Base-by-base conservation (phyloP, 345 rosid genomes). In the Salix koriyanagi region DNA sequence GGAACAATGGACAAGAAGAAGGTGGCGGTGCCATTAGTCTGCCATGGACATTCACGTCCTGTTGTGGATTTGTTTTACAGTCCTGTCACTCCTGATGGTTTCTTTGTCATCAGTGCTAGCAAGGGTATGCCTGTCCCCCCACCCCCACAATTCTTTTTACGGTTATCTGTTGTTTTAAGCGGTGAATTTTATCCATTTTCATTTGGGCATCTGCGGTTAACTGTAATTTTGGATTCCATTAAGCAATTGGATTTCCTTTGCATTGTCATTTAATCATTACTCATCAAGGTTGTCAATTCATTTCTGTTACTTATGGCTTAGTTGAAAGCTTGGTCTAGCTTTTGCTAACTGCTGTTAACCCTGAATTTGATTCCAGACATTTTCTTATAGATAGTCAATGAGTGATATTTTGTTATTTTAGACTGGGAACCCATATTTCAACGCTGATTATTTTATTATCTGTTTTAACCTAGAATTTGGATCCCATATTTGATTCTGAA, bases 41-140 rank as follows among this genome's bases (percentile, higher is more conserved):
- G 94, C 86, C 97, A 92, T 65, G 94, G 94, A 13, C 97, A 92
- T 87, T 92, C 97, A 23, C 90, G 94, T 69, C 97, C 97, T 13
- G 94, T 92, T 32, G 94, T 92, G 69, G 94, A 87, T 87, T 87
- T 92, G 32, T 85, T 84, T 79, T 92, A 90, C 80, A 92, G 92
- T 80, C 97, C 94, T 50, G 77, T 86, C 64, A 90, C 97, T 69
- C 94, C 91, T 23, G 97, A 92, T 92, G 97, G 97, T 5, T 92
- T 88, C 85, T 92, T 92, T 71, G 89, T 90, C 81, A 88, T 92
- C 56, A 90, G 92, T 84, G 97, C 97, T 69, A 92, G 97, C 86
- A 92, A 92, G 83, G 97, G 92, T 92, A 76, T 41, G 79, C 32
- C 14, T 58, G 62, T 26, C 4, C 19, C 52, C 19, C 30, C 39